These are phyloP conservation scores for Coemansia sp. DNA, from an alignment of 192 early-diverging fungal species.

Conservation along the genomic window DNA sequence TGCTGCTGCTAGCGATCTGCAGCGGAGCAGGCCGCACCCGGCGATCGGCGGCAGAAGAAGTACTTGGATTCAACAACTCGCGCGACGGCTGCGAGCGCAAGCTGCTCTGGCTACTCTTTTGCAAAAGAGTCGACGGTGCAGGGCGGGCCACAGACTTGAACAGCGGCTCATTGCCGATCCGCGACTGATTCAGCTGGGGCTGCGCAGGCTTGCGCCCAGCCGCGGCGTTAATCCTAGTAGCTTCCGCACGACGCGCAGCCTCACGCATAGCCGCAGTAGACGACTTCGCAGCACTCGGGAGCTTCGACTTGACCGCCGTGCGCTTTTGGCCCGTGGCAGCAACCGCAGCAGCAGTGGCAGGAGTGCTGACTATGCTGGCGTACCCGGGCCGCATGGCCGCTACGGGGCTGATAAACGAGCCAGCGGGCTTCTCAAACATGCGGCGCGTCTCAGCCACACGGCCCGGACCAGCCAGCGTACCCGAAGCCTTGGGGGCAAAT, in stretches of 20 bases:
- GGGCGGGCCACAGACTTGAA: constrained; percentile 29
- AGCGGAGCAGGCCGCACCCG: constrained; percentile 24
- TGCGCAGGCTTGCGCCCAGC: not conserved
- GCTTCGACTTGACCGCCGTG: not conserved
- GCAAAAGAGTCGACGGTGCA: not conserved
- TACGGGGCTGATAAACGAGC: constrained; percentile 33
- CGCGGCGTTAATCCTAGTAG: constrained; percentile 22
- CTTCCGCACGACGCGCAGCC: constrained; percentile 40
- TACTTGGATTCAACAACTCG: constrained; percentile 9
- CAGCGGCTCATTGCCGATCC: constrained; percentile 25
- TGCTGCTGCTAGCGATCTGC: constrained; percentile 11
- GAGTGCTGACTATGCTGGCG: constrained; percentile 24
- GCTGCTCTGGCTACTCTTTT: constrained; percentile 4
- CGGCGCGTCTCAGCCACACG: constrained; percentile 48
- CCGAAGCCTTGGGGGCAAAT: not conserved
- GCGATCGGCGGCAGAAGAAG: constrained; percentile 3
- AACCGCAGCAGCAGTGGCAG: constrained; percentile 3
- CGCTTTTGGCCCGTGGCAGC: not conserved
- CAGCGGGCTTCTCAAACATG: constrained; percentile 30
- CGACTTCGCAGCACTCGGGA: constrained; percentile 22
- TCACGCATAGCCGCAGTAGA: constrained; percentile 51
- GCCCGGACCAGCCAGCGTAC: constrained; percentile 10
- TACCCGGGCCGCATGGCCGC: constrained; percentile 50
- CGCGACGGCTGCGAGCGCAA: constrained; percentile 23
- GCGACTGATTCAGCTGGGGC: not conserved